Conservation (phyloP, 2,329 filamentous ascomycete species). For the Aspergillus amoenus region DNA sequence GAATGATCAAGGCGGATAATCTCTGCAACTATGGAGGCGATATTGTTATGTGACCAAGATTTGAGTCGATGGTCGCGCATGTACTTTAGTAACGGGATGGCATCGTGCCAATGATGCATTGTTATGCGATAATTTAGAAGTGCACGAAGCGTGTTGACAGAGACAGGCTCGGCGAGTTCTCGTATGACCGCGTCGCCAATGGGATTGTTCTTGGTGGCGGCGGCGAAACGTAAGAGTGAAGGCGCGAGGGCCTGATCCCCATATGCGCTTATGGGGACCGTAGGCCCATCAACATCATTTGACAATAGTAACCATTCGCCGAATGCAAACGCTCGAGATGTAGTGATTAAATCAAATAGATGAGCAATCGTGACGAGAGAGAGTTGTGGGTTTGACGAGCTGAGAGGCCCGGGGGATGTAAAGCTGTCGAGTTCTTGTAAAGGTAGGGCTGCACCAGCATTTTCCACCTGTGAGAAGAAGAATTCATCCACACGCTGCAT, state of each 20-base stretch:
- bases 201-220: conserved; percentile 46
- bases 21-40: conserved; percentile 37
- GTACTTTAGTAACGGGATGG: conserved; percentile 32
- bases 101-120: conserved; percentile 34
- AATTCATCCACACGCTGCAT: conserved; percentile 34
- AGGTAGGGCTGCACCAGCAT: conserved; percentile 13
- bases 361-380: conserved; percentile 50
- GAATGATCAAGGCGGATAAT: conserved; percentile 40
- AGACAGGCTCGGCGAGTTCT: conserved; percentile 32
- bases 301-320: conserved; percentile 55
- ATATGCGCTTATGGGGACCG: conserved; percentile 49
- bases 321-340: conserved; percentile 48
- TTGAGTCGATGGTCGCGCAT: conserved; percentile 33
- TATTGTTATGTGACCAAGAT: conserved; percentile 40
- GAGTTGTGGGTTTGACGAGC: conserved; percentile 39
- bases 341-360: conserved; percentile 52
- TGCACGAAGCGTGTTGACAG: conserved; percentile 36
- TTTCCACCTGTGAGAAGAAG: conserved; percentile 27
- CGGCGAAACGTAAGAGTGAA: conserved; percentile 56
- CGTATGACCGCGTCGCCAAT: conserved; percentile 31
- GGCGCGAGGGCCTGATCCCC: conserved; percentile 50
- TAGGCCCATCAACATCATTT: conserved; percentile 54
- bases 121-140: conserved; percentile 35
- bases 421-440: conserved; percentile 20
- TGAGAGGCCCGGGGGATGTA: conserved; percentile 18